Conservation (phyloP, 257 asterid genomes). For the Solanum boliviense region DNA sequence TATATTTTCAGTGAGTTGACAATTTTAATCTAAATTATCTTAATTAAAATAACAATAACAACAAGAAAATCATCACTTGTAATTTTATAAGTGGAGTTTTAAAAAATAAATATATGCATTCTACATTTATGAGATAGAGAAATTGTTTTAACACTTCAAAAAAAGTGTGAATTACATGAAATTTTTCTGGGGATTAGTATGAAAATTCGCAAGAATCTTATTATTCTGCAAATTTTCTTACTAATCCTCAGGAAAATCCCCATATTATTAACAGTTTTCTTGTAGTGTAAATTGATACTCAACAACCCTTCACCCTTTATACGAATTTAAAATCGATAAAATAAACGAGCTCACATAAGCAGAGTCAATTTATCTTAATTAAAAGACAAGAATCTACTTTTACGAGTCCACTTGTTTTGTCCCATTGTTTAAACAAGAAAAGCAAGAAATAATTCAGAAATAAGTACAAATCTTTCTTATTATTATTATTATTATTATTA, state of each 20-base stretch:
- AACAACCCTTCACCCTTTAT: neutral
- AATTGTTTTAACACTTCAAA: too few relatives aligned
- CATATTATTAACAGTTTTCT: too few relatives aligned
- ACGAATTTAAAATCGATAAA: fast-evolving
- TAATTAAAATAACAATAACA: neutral
- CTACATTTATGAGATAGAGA: fast-evolving
- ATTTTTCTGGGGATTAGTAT: too few relatives aligned
- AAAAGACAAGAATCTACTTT: neutral
- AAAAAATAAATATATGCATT: neutral
- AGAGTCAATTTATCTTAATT: neutral
- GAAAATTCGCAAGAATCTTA: too few relatives aligned
- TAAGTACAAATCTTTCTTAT: neutral
- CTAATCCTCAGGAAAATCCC: too few relatives aligned
- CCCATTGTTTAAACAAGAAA: neutral
- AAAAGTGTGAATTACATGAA: too few relatives aligned
- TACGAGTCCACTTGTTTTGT: neutral
- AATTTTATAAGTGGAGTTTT: neutral
- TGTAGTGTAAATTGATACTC: neutral
- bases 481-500: neutral
- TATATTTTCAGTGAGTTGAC: neutral
- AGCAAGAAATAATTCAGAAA: neutral
- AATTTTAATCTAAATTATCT: neutral
- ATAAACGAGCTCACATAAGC: neutral
- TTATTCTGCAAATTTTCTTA: too few relatives aligned
- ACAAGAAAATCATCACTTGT: neutral